Conservation (phyloP, 2,329 filamentous ascomycete species). For the Neurospora crassa region DNA sequence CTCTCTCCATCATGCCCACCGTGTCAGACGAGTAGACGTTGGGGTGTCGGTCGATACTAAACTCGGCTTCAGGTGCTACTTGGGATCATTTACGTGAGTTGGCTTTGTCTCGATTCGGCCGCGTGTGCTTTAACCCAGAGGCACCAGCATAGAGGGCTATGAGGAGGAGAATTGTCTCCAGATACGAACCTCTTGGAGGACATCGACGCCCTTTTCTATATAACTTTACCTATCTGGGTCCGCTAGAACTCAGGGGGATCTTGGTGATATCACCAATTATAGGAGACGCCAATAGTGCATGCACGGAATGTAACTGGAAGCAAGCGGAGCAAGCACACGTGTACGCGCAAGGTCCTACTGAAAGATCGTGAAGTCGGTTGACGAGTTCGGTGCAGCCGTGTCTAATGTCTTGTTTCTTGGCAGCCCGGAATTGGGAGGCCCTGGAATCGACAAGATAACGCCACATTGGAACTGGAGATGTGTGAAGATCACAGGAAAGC, state of each 20-base stretch:
- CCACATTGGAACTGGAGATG: neutral
- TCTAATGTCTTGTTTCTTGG: neutral
- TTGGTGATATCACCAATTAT: neutral
- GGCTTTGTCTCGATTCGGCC: neutral
- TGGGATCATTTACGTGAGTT: neutral
- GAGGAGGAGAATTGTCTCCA: neutral
- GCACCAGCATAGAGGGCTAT: neutral
- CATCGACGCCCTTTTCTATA: neutral
- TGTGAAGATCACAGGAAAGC: neutral
- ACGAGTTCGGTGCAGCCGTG: neutral
- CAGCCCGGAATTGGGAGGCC: neutral
- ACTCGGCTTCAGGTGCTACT: neutral
- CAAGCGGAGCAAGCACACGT: neutral
- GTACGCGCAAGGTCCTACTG: neutral
- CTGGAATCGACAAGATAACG: neutral
- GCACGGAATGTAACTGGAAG: neutral
- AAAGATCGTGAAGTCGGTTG: neutral
- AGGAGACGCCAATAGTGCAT: neutral
- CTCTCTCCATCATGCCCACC: neutral
- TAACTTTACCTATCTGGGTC: neutral
- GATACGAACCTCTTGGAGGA: neutral
- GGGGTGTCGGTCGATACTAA: neutral
- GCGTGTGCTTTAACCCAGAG: neutral
- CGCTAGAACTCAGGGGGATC: neutral
- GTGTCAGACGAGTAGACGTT: neutral